Evolutionary conservation across 305 asterid species (phyloP).

Genomic region (Euphrasia arctica): DNA sequence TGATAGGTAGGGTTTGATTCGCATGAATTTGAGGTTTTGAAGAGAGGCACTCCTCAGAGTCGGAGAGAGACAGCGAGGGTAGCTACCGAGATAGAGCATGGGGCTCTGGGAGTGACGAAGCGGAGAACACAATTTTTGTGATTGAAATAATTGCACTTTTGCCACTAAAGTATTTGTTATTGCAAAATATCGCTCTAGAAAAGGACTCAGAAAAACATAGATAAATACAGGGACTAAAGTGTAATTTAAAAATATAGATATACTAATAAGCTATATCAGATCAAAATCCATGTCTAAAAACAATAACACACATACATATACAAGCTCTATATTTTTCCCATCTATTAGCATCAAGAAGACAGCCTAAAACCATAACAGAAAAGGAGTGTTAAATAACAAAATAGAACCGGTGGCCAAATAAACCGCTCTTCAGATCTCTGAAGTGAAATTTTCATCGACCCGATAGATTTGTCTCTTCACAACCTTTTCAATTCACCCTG

Average conservation of each 20-base stretch:
- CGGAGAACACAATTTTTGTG: conserved; percentile 35
- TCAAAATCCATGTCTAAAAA: background rate
- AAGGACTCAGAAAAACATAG: no score
- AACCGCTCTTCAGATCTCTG: background rate
- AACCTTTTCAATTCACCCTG: conserved; percentile 40
- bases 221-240: no score
- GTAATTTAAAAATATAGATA: no score
- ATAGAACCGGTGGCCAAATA: background rate
- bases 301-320: background rate
- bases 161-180: background rate
- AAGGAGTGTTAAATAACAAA: background rate
- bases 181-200: no score
- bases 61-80: conserved; percentile 34
- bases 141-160: conserved; percentile 5
- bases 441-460: background rate
- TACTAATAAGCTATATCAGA: background rate
- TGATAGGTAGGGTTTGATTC: conserved; percentile 12
- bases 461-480: no score
- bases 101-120: background rate
- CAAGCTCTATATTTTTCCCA: background rate
- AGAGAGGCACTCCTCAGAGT: conserved; percentile 24
- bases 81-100: conserved; percentile 25
- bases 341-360: conserved; percentile 7
- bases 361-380: background rate
- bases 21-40: conserved; percentile 20